Evolutionary conservation across 202 grass and related monocot genomes (phyloP), one percentile per base, ranked within the genome.

Genomic region (Musa balbisiana): DNA sequence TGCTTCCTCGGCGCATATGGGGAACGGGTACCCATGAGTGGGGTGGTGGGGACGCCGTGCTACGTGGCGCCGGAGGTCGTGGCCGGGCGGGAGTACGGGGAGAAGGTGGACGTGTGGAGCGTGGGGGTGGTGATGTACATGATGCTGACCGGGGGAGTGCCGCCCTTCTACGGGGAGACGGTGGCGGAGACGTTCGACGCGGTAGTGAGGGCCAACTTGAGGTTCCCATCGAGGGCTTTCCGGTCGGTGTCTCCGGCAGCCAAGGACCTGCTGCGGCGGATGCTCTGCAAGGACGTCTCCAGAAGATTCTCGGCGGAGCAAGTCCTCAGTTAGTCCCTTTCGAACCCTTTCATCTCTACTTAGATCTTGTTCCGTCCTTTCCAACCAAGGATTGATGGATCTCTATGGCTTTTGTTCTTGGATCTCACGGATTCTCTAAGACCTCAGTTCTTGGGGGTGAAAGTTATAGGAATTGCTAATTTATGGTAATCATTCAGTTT

Each of bases 31-130:
- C 70, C 70, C 50, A 72, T 72, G 70, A 72, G 50, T 10, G 89
- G 92, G 0, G 73, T 92, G 13, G 92, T 96, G 2, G 92, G 92
- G 50, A 96, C 89, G 49, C 92, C 89, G 69, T 87, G 85, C 77
- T 96, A 96, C 74, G 89, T 96, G 49, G 92, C 92, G 49, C 92
- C 92, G 10, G 92, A 96, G 85, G 89, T 96, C 65, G 84, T 96
- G 67, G 68, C 55, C 1, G 83, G 87, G 0, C 68, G 29, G 16
- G 92, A 88, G 74, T 92, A 96, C 82, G 89, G 83, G 24, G 89
- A 90, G 83, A 92, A 96, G 89, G 82, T 76, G 13, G 92, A 92
- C 73, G 89, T 96, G 70, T 96, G 92, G 92, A 92, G 89, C 82
- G 85, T 87, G 26, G 92, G 92, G 64, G 89, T 90, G 16, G 81